Percentiles rank a stretch among this genome's conserved stretches.
These are phyloP conservation scores for Nakazawaea ishiwadae DNA, from an alignment of 805 yeast species.

Conservation along the genomic window DNA sequence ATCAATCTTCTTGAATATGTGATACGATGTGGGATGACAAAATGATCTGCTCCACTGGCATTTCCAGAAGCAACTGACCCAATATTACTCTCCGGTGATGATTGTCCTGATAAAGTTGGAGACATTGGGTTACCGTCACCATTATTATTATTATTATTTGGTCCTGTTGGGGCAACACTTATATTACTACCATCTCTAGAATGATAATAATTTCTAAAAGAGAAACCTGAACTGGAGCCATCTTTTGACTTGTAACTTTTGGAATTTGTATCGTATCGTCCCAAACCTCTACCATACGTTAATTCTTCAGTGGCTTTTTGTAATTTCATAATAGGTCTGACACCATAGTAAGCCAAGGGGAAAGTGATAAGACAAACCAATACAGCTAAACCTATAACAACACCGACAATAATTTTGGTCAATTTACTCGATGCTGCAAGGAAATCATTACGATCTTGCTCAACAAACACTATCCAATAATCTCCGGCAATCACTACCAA, in stretches of 20 bases:
- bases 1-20: slow-evolving; percentile 39
- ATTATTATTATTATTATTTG: background rate
- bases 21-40: slow-evolving; percentile 29
- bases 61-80: background rate
- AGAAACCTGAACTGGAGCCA: background rate
- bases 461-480: slow-evolving; percentile 72
- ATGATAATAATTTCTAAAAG: slow-evolving; percentile 22
- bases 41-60: slow-evolving; percentile 26
- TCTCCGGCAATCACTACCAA: slow-evolving; percentile 37
- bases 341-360: slow-evolving; percentile 81
- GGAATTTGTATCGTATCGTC: slow-evolving; percentile 5
- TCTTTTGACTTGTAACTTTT: background rate
- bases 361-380: slow-evolving; percentile 72
- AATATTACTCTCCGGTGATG: background rate
- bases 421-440: slow-evolving; percentile 57
- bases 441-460: slow-evolving; percentile 56
- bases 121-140: background rate
- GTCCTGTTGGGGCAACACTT: background rate
- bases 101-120: background rate
- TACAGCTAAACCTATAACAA: slow-evolving; percentile 73
- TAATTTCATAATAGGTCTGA: slow-evolving; percentile 72
- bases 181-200: slow-evolving; percentile 17
- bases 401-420: slow-evolving; percentile 68
- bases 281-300: slow-evolving; percentile 35
- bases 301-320: slow-evolving; percentile 80